Percentiles rank a stretch among this genome's conserved stretches.
Conservation (phyloP, 352 stramenopile species). For the Globisporangium nodosum region DNA sequence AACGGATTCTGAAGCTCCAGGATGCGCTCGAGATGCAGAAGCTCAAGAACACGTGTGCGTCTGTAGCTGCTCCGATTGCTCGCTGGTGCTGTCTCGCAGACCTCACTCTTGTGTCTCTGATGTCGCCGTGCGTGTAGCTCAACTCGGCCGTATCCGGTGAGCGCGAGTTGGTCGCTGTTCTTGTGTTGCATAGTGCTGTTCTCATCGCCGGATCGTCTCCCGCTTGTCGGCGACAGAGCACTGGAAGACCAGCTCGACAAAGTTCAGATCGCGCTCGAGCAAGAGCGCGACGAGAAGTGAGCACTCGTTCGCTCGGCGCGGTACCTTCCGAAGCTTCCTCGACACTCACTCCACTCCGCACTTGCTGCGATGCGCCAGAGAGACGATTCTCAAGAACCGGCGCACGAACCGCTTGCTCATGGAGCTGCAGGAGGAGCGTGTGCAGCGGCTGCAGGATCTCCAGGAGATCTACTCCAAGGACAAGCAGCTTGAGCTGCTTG, state of each 20-base stretch:
- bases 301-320: neutral
- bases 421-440: slow-evolving; percentile 68
- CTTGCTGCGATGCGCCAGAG: slow-evolving; percentile 19
- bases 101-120: neutral
- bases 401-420: slow-evolving; percentile 62
- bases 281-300: slow-evolving; percentile 70
- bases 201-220: neutral
- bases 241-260: slow-evolving; percentile 69
- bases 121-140: slow-evolving; percentile 22
- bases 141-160: slow-evolving; percentile 57
- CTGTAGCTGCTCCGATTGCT: neutral
- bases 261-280: slow-evolving; percentile 50
- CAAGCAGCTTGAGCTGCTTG: slow-evolving; percentile 57
- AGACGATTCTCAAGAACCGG: slow-evolving; percentile 66
- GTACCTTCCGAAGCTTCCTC: neutral
- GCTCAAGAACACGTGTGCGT: slow-evolving; percentile 72
- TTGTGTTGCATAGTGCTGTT: neutral
- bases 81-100: neutral
- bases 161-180: neutral
- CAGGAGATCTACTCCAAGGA: slow-evolving; percentile 81
- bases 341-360: neutral
- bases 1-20: slow-evolving; percentile 74
- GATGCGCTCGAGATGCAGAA: slow-evolving; percentile 76
- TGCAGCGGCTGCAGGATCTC: slow-evolving; percentile 70
- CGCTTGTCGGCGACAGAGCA: slow-evolving; percentile 11